Percentiles rank a stretch among this genome's conserved stretches.
phyloP scores from a whole-genome alignment of 805 yeast species.

The Saturnispora hagleri region DNA sequence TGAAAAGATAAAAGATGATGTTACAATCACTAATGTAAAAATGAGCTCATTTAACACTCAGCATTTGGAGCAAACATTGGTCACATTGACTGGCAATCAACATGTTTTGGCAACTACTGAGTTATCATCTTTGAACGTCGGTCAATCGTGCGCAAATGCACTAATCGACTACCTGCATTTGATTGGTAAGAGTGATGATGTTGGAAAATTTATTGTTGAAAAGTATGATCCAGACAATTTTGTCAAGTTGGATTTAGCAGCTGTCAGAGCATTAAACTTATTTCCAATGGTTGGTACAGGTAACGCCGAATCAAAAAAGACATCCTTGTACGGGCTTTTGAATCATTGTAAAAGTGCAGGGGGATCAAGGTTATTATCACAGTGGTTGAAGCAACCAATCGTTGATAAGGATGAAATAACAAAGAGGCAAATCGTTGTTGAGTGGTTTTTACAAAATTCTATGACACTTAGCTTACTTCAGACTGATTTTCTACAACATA shows the following conservation, averaged over 20 bases:
- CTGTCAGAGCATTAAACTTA: conserved; percentile 77
- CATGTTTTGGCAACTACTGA: conserved; percentile 48
- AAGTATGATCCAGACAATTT: conserved; percentile 67
- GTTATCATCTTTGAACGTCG: conserved; percentile 37
- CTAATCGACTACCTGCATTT: conserved; percentile 60
- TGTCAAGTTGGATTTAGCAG: conserved; percentile 88
- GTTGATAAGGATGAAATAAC: conserved; percentile 51
- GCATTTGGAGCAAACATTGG: conserved; percentile 70
- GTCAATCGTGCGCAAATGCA: conserved; percentile 60
- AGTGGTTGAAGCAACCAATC: conserved; percentile 95
- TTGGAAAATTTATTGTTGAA: conserved; percentile 47
- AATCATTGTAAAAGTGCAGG: conserved; percentile 84
- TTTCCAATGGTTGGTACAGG: conserved; percentile 46
- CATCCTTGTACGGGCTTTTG: conserved; percentile 70
- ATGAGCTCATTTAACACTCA: conserved; percentile 49
- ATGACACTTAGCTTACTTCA: conserved; percentile 56
- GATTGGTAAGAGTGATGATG: conserved; percentile 44
- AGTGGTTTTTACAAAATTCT: conserved; percentile 59
- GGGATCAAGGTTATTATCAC: conserved; percentile 81
- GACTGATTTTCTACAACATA: conserved; percentile 54
- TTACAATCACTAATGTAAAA: conserved; percentile 55
- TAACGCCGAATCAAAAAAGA: conserved; percentile 31
- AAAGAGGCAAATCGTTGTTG: conserved; percentile 70
- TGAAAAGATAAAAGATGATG: conserved; percentile 68
- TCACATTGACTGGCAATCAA: conserved; percentile 56